Conservation (phyloP, 257 asterid genomes). For the Lithospermum erythrorhizon region DNA sequence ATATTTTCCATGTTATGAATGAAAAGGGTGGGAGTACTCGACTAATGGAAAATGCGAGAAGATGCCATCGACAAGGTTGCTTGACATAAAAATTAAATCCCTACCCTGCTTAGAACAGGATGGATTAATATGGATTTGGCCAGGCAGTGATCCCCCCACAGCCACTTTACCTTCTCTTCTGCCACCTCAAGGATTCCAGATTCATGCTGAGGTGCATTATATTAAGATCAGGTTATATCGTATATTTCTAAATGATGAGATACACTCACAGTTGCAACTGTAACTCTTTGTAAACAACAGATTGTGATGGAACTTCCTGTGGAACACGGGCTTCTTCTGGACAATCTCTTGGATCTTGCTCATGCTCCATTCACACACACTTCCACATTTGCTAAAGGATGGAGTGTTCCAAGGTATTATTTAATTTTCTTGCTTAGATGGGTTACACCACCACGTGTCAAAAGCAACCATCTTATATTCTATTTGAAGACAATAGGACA, state of each 20-base stretch:
- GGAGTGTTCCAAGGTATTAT: conserved; percentile 81
- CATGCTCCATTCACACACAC: conserved; percentile 98
- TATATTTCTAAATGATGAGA: background rate
- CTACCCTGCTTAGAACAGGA: conserved; percentile 92
- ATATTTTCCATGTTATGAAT: conserved; percentile 14
- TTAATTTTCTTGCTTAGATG: background rate
- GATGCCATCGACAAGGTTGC: conserved; percentile 83
- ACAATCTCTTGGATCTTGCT: conserved; percentile 95
- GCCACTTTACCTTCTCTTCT: conserved; percentile 62
- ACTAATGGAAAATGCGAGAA: conserved; percentile 87
- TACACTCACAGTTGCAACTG: conserved; percentile 3
- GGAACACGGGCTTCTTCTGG: conserved; percentile 83
- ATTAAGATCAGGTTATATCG: background rate
- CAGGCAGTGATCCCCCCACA: conserved; percentile 80
- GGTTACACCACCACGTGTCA: no score
- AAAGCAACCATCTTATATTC: no score
- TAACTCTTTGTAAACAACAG: conserved; percentile 25
- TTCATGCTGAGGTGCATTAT: conserved; percentile 79
- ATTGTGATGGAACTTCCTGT: conserved; percentile 93
- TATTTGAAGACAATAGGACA: no score
- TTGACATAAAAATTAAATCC: conserved; percentile 59
- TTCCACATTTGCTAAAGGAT: conserved; percentile 94
- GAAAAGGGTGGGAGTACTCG: conserved; percentile 89
- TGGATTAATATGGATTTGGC: conserved; percentile 97
- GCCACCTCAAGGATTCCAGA: conserved; percentile 83